phyloP scores from a whole-genome alignment of 1,284 basidiomycete species.

The Trametes versicolor region DNA sequence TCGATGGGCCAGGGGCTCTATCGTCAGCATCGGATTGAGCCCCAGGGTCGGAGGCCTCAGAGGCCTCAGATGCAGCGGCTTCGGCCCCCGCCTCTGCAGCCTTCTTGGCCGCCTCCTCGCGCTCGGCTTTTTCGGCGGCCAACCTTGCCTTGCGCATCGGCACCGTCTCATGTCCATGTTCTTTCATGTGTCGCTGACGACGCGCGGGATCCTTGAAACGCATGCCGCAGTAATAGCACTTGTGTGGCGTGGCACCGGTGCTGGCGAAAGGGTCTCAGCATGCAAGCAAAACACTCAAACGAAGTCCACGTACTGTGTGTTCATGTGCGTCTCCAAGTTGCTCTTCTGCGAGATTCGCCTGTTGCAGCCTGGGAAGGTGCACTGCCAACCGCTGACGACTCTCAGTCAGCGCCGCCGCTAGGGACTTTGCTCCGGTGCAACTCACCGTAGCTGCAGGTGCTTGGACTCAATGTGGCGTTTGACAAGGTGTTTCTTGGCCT shows the following conservation, averaged over 20 bases:
- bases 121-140: background rate
- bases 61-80: background rate
- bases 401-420: conserved; percentile 24
- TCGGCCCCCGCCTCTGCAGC: background rate
- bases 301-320: conserved; percentile 62
- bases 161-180: conserved; percentile 56
- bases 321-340: conserved; percentile 66
- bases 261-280: conserved; percentile 43
- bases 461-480: conserved; percentile 73
- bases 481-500: conserved; percentile 70
- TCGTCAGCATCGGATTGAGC: too few species aligned
- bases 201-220: conserved; percentile 72
- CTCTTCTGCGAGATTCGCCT: conserved; percentile 70
- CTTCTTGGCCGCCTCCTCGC: background rate
- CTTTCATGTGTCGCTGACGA: conserved; percentile 65
- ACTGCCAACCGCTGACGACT: conserved; percentile 58
- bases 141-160: too few species aligned
- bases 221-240: conserved; percentile 63
- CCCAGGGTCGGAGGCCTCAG: background rate
- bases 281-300: conserved; percentile 15
- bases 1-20: background rate
- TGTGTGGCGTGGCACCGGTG: conserved; percentile 63
- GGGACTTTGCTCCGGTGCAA: conserved; percentile 11
- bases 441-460: conserved; percentile 69
- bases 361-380: conserved; percentile 54